These are phyloP conservation scores for Botrytis fragariae DNA, from an alignment of 2,329 filamentous ascomycete genomes.

Conservation along the genomic window DNA sequence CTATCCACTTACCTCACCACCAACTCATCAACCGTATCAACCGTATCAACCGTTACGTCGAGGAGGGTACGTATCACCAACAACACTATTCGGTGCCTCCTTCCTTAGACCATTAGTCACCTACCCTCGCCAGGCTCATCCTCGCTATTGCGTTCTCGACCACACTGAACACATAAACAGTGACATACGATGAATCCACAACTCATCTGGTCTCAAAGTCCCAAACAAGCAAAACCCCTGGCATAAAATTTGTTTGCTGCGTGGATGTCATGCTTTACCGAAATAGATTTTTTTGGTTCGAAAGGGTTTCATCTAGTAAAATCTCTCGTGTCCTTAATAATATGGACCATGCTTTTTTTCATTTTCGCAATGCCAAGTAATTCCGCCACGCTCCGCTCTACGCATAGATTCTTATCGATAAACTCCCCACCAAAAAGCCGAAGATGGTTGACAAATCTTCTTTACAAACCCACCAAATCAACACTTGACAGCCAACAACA, in stretches of 20 bases:
- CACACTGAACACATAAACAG: neutral
- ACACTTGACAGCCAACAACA: neutral
- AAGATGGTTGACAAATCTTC: neutral
- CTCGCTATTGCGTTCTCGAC: neutral
- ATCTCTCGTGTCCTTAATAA: neutral
- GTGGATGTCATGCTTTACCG: neutral
- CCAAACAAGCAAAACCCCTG: neutral
- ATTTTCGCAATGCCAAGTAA: neutral
- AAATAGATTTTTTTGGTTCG: neutral
- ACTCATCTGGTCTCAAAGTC: neutral
- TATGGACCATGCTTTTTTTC: neutral
- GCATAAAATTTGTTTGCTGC: neutral
- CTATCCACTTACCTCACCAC: neutral
- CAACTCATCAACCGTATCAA: neutral
- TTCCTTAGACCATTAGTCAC: neutral
- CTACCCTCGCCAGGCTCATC: neutral
- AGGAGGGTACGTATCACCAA: neutral
- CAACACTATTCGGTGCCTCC: neutral
- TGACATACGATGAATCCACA: conserved; percentile 6
- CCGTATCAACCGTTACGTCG: neutral
- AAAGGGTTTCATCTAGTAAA: neutral
- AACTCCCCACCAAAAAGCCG: neutral
- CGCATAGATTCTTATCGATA: conserved; percentile 8
- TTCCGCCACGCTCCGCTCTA: conserved; percentile 10
- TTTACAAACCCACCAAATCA: neutral